Evolutionary conservation across 2,329 filamentous ascomycete genomes (phyloP), one percentile per base, ranked within the genome.

Genomic region (Aspergillus ruber): DNA sequence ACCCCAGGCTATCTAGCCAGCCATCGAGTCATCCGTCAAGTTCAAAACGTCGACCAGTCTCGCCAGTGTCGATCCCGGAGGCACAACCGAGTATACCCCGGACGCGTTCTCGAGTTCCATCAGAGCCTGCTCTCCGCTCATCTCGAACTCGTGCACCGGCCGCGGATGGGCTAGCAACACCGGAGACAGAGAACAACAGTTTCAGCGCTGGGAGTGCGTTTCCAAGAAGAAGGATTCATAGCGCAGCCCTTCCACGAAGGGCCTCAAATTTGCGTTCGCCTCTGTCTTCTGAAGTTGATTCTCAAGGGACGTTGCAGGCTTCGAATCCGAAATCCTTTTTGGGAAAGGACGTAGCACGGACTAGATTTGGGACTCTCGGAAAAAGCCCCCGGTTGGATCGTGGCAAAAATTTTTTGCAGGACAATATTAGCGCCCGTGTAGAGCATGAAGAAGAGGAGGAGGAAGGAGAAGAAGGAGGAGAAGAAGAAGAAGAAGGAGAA

Each of bases 61-160:
- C 77, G 13, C 76, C 78, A 7, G 71, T 76, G 15, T 78, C 78
- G 7, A 74, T 80, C 49, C 70, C 73, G 29, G 79, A 82, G 58
- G 74, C 74, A 46, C 75, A 71, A 42, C 75, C 77, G 63, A 66
- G 72, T 47, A 73, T 68, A 36, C 58, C 55, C 7, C 61, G 57
- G 21, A 52, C 56, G 12, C 61, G 62, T 48, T 50, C 50, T 25
- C 56, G 64, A 38, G 51, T 76, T 45, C 70, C 76, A 44, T 73
- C 77, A 43, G 74, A 75, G 52, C 70, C 69, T 46, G 76, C 77
- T 54, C 74, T 75, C 58, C 74, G 74, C 45, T 72, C 75, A 42
- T 60, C 60, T 52, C 65, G 59, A 40, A 58, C 62, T 47, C 56
- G 61, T 55, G 59, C 59, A 17, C 53, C 55, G 36, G 53, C 56